phyloP scores from a whole-genome alignment of 768 basidiomycete genomes.

The Phaeotremella fagi region DNA sequence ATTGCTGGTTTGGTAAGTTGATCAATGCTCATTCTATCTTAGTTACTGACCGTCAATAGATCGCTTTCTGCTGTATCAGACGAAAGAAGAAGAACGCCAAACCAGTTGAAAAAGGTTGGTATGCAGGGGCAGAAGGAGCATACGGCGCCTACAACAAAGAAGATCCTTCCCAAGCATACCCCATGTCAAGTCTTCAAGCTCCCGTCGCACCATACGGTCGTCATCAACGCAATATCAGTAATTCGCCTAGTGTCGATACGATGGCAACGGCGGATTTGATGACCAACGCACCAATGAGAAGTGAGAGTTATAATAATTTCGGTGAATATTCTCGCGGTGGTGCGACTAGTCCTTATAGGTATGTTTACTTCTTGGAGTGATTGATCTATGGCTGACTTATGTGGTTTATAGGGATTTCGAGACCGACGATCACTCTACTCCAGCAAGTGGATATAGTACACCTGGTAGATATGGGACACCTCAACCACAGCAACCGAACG shows the following conservation, averaged over 20 bases:
- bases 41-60: slow-evolving; percentile 2
- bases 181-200: slow-evolving; percentile 11
- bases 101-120: slow-evolving; percentile 22
- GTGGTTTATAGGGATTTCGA: slow-evolving; percentile 16
- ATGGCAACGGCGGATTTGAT: slow-evolving; percentile 22
- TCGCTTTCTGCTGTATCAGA: slow-evolving; percentile 30
- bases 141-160: slow-evolving; percentile 18
- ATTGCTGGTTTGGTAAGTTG: slow-evolving; percentile 28
- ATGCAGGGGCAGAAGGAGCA: slow-evolving; percentile 3
- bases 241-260: slow-evolving; percentile 11
- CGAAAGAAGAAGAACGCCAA: slow-evolving; percentile 18
- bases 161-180: slow-evolving; percentile 12
- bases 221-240: slow-evolving; percentile 5
- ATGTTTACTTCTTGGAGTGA: background rate
- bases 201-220: slow-evolving; percentile 15
- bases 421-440: slow-evolving; percentile 15
- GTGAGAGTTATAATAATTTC: background rate
- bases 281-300: slow-evolving; percentile 9
- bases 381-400: background rate
- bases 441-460: background rate
- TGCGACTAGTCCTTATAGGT: slow-evolving; percentile 1
- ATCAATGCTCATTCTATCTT: background rate
- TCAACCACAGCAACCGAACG: background rate
- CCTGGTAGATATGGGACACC: slow-evolving; percentile 6
- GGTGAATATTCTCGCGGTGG: background rate